Evolutionary conservation across 2,329 filamentous ascomycete genomes (phyloP).

Genomic region (Calonectria honghensis): DNA sequence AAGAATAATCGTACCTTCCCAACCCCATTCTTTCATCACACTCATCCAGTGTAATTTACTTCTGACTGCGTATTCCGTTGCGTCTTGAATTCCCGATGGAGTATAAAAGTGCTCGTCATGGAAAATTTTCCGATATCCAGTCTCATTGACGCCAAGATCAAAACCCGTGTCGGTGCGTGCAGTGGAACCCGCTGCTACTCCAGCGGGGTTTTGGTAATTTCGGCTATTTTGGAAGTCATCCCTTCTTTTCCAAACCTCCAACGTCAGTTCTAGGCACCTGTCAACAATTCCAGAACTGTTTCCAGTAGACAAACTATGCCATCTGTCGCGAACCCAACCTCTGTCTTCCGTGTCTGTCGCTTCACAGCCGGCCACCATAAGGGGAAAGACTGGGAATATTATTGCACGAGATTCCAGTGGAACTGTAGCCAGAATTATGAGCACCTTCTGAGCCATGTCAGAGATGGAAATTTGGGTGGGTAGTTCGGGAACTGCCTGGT

Average conservation of each 20-base stretch:
- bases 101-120: not conserved
- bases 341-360: constrained; percentile 38
- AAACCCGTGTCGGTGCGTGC: not conserved
- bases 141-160: not conserved
- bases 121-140: not conserved
- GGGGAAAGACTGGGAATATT: constrained; percentile 39
- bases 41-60: constrained; percentile 42
- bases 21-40: constrained; percentile 45
- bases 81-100: not conserved
- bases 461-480: constrained; percentile 28
- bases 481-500: constrained; percentile 42
- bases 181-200: not conserved
- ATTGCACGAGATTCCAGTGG: constrained; percentile 34
- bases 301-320: constrained; percentile 32
- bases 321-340: constrained; percentile 42
- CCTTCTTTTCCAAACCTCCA: constrained; percentile 43
- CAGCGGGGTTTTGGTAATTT: not conserved
- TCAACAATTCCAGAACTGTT: constrained; percentile 42
- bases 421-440: constrained; percentile 40
- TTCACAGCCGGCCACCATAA: constrained; percentile 44
- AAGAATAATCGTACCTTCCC: constrained; percentile 41
- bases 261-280: constrained; percentile 41
- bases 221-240: constrained; percentile 7
- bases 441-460: constrained; percentile 40
- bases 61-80: constrained; percentile 18